phyloP scores from a whole-genome alignment of 176 grass and related monocot genomes.

The Paspalum notatum region DNA sequence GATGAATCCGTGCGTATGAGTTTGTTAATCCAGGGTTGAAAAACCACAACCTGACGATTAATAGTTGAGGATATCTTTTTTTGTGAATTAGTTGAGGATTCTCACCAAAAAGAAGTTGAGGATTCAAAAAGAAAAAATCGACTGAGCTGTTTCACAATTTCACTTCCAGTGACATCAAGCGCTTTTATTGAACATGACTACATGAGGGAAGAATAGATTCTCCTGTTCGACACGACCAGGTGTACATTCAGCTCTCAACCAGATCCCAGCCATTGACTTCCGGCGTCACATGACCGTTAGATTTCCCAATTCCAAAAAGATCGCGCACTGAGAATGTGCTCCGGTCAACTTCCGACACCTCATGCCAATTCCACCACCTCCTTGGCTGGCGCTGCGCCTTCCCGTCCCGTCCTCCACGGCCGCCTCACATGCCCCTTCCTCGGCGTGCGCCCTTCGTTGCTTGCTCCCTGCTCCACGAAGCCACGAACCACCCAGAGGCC shows the following conservation, averaged over 20 bases:
- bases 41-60: too few species aligned
- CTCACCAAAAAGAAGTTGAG: too few species aligned
- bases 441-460: conserved; percentile 34
- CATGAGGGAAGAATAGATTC: too few species aligned
- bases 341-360: conserved; percentile 32
- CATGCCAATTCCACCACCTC: neutral
- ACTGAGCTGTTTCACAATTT: too few species aligned
- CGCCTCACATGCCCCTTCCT: conserved; percentile 8
- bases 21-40: too few species aligned
- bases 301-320: neutral
- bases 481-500: conserved; percentile 20
- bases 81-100: too few species aligned
- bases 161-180: too few species aligned
- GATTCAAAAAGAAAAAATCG: too few species aligned
- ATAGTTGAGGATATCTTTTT: too few species aligned
- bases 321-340: neutral
- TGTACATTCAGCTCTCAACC: neutral
- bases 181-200: too few species aligned
- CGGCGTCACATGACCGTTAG: neutral
- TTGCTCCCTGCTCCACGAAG: conserved; percentile 27
- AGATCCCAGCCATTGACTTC: neutral
- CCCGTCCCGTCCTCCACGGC: conserved; percentile 2
- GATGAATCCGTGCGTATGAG: too few species aligned
- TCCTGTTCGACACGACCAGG: too few species aligned
- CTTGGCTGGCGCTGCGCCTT: neutral